A percentile compares a stretch with the other conserved stretches of the same genome.
phyloP scores from a whole-genome alignment of 805 yeast species.

The Sugiyamaella lignohabitans region DNA sequence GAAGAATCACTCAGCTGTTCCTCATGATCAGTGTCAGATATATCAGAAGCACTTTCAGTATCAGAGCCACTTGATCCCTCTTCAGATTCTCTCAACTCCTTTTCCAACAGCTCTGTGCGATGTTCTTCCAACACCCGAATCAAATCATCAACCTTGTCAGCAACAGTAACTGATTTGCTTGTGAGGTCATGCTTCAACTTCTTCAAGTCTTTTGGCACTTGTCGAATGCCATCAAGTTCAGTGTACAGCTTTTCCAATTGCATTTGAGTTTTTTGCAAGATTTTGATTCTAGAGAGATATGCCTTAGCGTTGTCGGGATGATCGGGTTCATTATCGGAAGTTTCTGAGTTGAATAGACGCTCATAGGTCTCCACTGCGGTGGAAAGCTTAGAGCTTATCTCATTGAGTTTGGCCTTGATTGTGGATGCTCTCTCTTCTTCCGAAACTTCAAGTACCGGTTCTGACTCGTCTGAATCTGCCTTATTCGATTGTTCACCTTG shows the following conservation, averaged over 20 bases:
- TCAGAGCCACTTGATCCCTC: background rate
- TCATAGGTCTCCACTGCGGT: conserved; percentile 19
- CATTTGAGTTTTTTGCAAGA: conserved; percentile 24
- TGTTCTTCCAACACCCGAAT: conserved; percentile 14
- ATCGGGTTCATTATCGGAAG: conserved; percentile 6
- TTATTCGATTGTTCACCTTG: background rate
- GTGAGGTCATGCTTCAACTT: conserved; percentile 21
- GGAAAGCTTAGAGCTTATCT: background rate
- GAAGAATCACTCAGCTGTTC: background rate
- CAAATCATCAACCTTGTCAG: conserved; percentile 23
- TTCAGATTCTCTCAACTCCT: conserved; percentile 3
- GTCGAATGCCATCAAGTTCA: conserved; percentile 17
- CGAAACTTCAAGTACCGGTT: too few species aligned
- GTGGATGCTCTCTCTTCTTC: background rate
- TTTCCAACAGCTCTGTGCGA: conserved; percentile 10
- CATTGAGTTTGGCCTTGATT: background rate
- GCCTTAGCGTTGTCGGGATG: conserved; percentile 2
- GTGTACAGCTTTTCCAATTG: conserved; percentile 23
- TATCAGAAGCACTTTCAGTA: background rate
- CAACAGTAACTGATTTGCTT: conserved; percentile 16
- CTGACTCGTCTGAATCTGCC: background rate
- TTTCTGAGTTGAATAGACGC: conserved; percentile 13
- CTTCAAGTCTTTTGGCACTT: conserved; percentile 9
- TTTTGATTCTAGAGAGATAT: conserved; percentile 22
- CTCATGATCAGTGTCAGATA: background rate